These are phyloP conservation scores for Funneliformis mosseae DNA, from an alignment of 192 early-diverging fungal species.

Conservation along the genomic window DNA sequence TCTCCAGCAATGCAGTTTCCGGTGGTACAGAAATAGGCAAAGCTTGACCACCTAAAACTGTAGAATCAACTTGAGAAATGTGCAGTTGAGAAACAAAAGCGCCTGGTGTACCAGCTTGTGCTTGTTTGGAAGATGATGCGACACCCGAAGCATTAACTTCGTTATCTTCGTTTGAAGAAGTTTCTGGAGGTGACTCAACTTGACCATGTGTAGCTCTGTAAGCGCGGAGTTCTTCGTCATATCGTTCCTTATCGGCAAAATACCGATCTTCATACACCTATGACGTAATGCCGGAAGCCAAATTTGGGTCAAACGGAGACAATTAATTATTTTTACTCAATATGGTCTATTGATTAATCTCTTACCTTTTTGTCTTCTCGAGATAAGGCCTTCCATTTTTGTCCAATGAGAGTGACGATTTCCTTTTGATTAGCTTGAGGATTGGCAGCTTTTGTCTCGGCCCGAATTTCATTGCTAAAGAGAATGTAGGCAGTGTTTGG, in stretches of 20 bases:
- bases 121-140: conserved; percentile 13
- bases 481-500: conserved; percentile 89
- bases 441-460: conserved; percentile 78
- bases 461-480: conserved; percentile 83
- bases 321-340: background rate
- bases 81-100: background rate
- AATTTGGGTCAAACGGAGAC: background rate
- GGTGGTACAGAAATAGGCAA: conserved; percentile 11
- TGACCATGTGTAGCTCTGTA: conserved; percentile 31
- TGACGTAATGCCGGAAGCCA: background rate
- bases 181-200: conserved; percentile 23
- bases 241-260: conserved; percentile 32
- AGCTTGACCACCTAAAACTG: too few relatives aligned
- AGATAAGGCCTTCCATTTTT: conserved; percentile 32
- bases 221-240: conserved; percentile 34
- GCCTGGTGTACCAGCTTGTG: background rate
- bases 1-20: background rate
- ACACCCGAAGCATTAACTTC: conserved; percentile 5
- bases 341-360: too few relatives aligned
- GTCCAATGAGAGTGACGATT: conserved; percentile 25
- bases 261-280: conserved; percentile 35
- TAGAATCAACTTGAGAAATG: background rate
- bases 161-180: conserved; percentile 33
- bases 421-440: conserved; percentile 56
- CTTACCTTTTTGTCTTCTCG: conserved; percentile 29